Evolutionary conservation across 371 early-diverging fungal genomes (phyloP), one percentile per base, ranked within the genome.

Genomic region (Entomophthora muscae): DNA sequence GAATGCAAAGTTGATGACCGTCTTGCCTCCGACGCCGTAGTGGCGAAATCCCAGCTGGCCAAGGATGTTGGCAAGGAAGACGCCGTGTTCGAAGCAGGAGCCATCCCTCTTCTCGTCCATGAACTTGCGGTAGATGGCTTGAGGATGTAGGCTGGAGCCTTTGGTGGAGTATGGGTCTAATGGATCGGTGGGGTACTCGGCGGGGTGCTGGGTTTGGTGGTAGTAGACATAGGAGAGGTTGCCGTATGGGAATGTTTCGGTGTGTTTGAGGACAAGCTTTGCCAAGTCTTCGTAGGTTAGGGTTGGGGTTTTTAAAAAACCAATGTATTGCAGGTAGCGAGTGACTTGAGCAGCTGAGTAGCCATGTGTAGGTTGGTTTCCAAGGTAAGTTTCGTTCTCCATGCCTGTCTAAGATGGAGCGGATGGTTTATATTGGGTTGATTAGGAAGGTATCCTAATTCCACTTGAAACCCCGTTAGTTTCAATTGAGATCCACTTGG

Each of bases 61-160:
- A 28, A 58, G 12, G 7, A 58, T 30, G 17, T 28, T 28, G 30
- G 24, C 24, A 27, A 28, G 5, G 24, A 58, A 30, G 2, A 58
- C 24, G 28, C 30, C 30, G 28, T 58, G 22, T 32, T 58, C 58
- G 26, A 58, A 58, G 32, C 58, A 58, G 30, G 21, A 58, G 58
- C 58, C 58, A 58, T 58, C 58, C 30, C 58, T 58, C 22, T 58
- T 28, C 30, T 58, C 58, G 17, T 28, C 58, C 17, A 58, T 58
- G 17, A 58, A n/a, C 30, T 58, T 58, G 17, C 5, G 24, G 58
- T 26, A 58, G 21, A 58, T 58, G 30, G 17, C 58, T 28, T 30
- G 24, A 58, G 22, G 58, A 12, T 30, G 3, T 3, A 58, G 17
- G 28, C 32, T 58, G 21, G 30, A 24, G 12, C 58, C 58, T n/a